Base-by-base conservation (phyloP, 139 green algal genomes). In the Ettlia oleoabundans region DNA sequence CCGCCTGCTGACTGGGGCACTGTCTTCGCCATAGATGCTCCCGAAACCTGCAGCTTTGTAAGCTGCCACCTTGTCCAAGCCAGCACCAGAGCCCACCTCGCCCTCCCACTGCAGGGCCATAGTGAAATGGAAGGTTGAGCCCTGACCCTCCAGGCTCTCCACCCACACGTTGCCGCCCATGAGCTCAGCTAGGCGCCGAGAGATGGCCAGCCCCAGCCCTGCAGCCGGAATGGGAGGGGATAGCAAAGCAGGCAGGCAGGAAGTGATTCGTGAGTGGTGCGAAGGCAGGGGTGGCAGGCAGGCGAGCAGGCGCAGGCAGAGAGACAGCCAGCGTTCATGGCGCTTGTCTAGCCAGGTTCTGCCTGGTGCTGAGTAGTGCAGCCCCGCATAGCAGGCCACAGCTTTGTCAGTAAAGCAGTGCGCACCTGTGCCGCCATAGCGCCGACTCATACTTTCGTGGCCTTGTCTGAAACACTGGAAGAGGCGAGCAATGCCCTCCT, bases 121-220 rank as follows among this genome's bases (percentile, higher is more conserved):
- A 19, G 66, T 80, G 78, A 95, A 95, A 40, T 82, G 82, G 82
- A 96, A 96, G 41, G 86, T 86, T 3, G 83, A 89, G 5, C 92
- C 92, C 1, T 82, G 22, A 2, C 90, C 89, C n/a, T 74, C 51
- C 40, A 81, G 65, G 63, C 78, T 92, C 74, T 93, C 84, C 15
- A 89, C 87, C 62, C 69, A 82, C 4, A 97, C 84, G 38, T 85
- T 79, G 28, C 90, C 89, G 33, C 91, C 89, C 87, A 96, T 94
- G 6, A 85, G 73, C 37, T 89, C 76, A 9, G 90, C 86, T 22
- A 94, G 88, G 51, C 83, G 80, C 47, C 81, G 86, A 52, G 69
- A 78, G 63, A 94, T 93, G 55, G 88, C 91, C 58, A 95, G 86
- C 22, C 91, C 91, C 43, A 95, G 85, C n/a, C 92, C 89, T 86